Evolutionary conservation across 345 rosid species (phyloP).

Genomic region (Lagerstroemia speciosa): DNA sequence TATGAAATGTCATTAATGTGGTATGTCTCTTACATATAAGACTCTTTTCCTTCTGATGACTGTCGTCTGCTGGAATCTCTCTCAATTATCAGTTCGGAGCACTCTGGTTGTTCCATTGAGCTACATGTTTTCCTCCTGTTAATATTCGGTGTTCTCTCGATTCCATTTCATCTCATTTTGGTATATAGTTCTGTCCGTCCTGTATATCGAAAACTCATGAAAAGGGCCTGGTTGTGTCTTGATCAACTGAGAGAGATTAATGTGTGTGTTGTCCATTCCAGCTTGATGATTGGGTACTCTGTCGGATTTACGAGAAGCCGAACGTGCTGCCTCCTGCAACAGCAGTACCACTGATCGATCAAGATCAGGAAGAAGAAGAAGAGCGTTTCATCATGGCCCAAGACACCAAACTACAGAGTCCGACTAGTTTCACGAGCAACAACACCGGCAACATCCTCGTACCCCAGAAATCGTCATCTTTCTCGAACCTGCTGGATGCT

Average conservation of each 20-base stretch:
- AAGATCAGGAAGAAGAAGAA: conserved; percentile 59
- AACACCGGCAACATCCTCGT: conserved; percentile 20
- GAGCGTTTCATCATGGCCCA: conserved; percentile 20
- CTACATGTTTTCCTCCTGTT: background rate
- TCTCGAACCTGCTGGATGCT: conserved; percentile 70
- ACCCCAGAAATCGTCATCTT: conserved; percentile 64
- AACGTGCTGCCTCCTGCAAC: conserved; percentile 40
- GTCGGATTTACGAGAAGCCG: conserved; percentile 85
- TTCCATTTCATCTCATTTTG: background rate
- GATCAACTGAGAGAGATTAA: background rate
- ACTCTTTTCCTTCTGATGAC: too few species aligned
- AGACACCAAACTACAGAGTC: conserved; percentile 1
- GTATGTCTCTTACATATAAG: too few species aligned
- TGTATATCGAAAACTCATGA: background rate
- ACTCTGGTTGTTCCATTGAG: background rate
- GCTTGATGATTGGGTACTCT: conserved; percentile 98
- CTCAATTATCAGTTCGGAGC: background rate
- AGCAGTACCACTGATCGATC: conserved; percentile 30
- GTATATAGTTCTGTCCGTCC: too few species aligned
- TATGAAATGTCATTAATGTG: too few species aligned
- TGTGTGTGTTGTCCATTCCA: conserved; percentile 18
- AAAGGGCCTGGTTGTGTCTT: background rate
- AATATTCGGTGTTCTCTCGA: background rate
- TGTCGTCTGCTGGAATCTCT: background rate
- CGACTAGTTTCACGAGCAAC: background rate